Percentiles rank a stretch among this genome's conserved stretches.
Evolutionary conservation across 805 yeast species (phyloP).

Genomic region (Nakazawaea sp.): DNA sequence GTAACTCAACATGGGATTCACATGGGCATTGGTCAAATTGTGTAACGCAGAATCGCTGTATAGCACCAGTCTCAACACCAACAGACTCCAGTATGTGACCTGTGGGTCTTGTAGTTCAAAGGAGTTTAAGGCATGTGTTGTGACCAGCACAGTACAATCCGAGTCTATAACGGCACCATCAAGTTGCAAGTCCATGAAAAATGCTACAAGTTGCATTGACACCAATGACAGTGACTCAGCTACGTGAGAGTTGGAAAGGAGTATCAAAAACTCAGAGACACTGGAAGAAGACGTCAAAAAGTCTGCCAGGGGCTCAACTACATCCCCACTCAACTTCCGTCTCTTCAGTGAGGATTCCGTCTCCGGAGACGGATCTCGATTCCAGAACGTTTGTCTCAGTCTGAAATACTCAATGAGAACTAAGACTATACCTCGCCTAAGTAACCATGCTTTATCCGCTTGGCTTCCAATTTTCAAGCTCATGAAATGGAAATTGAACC

Average conservation of each 20-base stretch:
- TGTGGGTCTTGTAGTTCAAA: constrained; percentile 16
- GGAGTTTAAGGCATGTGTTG: constrained; percentile 8
- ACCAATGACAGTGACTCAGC: constrained; percentile 14
- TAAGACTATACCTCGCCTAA: constrained; percentile 26
- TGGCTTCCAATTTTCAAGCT: constrained; percentile 6
- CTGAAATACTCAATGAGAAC: constrained; percentile 28
- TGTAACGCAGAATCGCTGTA: no score
- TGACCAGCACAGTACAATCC: background rate
- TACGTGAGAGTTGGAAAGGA: constrained; percentile 2
- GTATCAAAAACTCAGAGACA: constrained; percentile 20
- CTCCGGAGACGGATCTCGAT: no score
- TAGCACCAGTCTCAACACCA: constrained; percentile 17
- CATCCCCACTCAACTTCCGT: background rate
- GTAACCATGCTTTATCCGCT: constrained; percentile 31
- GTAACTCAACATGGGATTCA: constrained; percentile 25
- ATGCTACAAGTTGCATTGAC: constrained; percentile 24
- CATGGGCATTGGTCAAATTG: no score
- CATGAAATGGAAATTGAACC: constrained; percentile 16
- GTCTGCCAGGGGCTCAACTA: no score
- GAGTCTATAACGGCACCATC: no score
- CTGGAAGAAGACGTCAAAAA: constrained; percentile 20
- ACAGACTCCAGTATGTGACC: constrained; percentile 22
- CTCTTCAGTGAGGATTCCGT: background rate
- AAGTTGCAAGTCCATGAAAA: constrained; percentile 18
- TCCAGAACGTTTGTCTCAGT: no score